These are phyloP conservation scores for Arachis stenosperma DNA, from an alignment of 306 rosid species.

Conservation along the genomic window DNA sequence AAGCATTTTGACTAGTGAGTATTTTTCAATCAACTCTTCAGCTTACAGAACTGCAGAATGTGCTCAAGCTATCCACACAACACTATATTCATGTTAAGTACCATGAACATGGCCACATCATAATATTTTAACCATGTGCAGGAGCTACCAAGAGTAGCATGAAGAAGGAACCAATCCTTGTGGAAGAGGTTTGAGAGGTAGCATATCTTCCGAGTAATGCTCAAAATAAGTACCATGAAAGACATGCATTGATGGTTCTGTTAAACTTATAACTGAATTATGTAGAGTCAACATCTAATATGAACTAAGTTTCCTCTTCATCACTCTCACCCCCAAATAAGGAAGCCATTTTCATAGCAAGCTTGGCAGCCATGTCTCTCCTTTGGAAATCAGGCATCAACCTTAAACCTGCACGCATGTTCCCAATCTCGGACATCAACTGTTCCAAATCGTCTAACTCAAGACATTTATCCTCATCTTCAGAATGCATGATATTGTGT, in stretches of 20 bases:
- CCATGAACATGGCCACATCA: constrained; percentile 19
- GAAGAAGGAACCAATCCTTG: not conserved
- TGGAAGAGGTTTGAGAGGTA: constrained; percentile 16
- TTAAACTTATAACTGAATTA: not conserved
- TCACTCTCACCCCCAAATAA: constrained; percentile 81
- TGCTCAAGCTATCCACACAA: not conserved
- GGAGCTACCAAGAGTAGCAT: constrained; percentile 6
- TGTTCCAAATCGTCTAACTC: constrained; percentile 84
- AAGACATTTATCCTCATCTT: constrained; percentile 41
- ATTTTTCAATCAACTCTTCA: constrained; percentile 3
- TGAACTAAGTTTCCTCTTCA: constrained; percentile 56
- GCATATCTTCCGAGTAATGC: constrained; percentile 14
- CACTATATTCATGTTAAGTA: constrained; percentile 4
- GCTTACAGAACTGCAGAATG: constrained; percentile 23
- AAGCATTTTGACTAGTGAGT: constrained; percentile 3
- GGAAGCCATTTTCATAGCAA: constrained; percentile 87
- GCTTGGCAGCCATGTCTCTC: constrained; percentile 85
- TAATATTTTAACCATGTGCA: constrained; percentile 29
- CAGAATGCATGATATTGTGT: constrained; percentile 41
- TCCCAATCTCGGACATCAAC: constrained; percentile 89
- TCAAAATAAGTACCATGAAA: not conserved
- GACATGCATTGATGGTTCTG: constrained; percentile 8
- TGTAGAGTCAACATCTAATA: constrained; percentile 2
- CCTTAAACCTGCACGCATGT: constrained; percentile 74
- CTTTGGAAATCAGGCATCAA: constrained; percentile 93